A percentile compares a stretch with the other conserved stretches of the same genome.
Conservation (phyloP, 352 stramenopile genomes). For the Plasmopara muralis region DNA sequence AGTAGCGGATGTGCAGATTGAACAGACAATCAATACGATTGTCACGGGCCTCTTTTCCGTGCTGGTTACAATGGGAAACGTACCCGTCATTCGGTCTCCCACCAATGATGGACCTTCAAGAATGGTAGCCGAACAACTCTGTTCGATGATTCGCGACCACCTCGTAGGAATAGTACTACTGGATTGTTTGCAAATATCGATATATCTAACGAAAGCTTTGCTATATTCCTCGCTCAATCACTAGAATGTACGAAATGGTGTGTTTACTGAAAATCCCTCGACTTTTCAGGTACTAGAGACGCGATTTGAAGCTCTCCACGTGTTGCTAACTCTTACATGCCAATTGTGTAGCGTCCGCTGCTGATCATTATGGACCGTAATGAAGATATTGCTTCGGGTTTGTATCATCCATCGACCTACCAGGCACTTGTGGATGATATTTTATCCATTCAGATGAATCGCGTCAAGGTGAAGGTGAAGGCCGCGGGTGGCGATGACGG, state of each 20-base stretch:
- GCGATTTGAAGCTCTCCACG: too few species aligned
- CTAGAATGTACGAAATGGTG: conserved; percentile 50
- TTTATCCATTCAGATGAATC: conserved; percentile 93
- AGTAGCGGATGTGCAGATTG: conserved; percentile 69
- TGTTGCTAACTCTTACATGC: background rate
- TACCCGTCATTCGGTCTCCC: conserved; percentile 95
- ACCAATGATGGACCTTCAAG: conserved; percentile 90
- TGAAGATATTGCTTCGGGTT: conserved; percentile 91
- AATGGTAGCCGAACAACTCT: conserved; percentile 95
- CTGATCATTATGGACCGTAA: conserved; percentile 97
- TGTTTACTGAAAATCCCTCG: conserved; percentile 51
- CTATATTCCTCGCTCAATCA: too few species aligned
- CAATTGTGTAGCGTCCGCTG: conserved; percentile 73
- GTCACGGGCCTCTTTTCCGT: conserved; percentile 89
- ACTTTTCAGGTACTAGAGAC: conserved; percentile 53
- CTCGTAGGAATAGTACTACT: conserved; percentile 25
- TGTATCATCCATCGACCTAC: conserved; percentile 94
- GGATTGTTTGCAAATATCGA: too few species aligned
- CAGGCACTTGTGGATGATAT: conserved; percentile 95
- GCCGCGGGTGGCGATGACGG: conserved; percentile 32
- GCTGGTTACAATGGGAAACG: conserved; percentile 86
- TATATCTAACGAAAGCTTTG: too few species aligned
- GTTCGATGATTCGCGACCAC: conserved; percentile 68
- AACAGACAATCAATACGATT: conserved; percentile 65
- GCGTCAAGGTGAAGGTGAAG: conserved; percentile 90